These are phyloP conservation scores for Neurospora sp. DNA, from an alignment of 495 filamentous ascomycete species.

Conservation along the genomic window DNA sequence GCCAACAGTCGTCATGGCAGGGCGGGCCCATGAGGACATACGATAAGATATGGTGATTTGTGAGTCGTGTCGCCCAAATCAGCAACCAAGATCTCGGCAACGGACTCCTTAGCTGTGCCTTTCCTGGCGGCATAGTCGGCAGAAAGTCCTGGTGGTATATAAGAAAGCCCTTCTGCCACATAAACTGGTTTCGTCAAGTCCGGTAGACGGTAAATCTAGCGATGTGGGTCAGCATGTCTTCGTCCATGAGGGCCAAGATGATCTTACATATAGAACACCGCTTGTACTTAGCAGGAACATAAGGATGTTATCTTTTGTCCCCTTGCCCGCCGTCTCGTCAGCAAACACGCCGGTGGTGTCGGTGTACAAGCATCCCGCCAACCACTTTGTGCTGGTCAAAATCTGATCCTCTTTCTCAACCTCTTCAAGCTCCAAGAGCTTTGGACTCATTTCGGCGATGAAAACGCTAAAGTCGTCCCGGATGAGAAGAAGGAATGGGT, in stretches of 20 bases:
- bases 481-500: slow-evolving; percentile 80
- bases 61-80: slow-evolving; percentile 68
- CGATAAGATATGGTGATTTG: slow-evolving; percentile 70
- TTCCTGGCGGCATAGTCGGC: slow-evolving; percentile 56
- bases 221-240: slow-evolving; percentile 5
- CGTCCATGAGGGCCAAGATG: background rate
- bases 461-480: slow-evolving; percentile 70
- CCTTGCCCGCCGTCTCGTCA: slow-evolving; percentile 30
- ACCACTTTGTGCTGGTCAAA: slow-evolving; percentile 55
- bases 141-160: slow-evolving; percentile 67
- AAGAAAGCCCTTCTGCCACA: slow-evolving; percentile 59
- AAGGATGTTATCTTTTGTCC: slow-evolving; percentile 41
- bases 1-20: background rate
- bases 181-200: slow-evolving; percentile 52
- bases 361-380: slow-evolving; percentile 68
- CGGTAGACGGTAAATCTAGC: slow-evolving; percentile 52
- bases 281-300: slow-evolving; percentile 64
- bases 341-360: slow-evolving; percentile 52
- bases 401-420: slow-evolving; percentile 47
- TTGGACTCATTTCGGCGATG: slow-evolving; percentile 49
- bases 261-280: slow-evolving; percentile 63
- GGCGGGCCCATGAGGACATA: slow-evolving; percentile 21
- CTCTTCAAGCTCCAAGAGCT: slow-evolving; percentile 63
- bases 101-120: slow-evolving; percentile 54
- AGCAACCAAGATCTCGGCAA: slow-evolving; percentile 71